phyloP scores from a whole-genome alignment of 2,329 filamentous ascomycete species.

The Diaporthe velutina region DNA sequence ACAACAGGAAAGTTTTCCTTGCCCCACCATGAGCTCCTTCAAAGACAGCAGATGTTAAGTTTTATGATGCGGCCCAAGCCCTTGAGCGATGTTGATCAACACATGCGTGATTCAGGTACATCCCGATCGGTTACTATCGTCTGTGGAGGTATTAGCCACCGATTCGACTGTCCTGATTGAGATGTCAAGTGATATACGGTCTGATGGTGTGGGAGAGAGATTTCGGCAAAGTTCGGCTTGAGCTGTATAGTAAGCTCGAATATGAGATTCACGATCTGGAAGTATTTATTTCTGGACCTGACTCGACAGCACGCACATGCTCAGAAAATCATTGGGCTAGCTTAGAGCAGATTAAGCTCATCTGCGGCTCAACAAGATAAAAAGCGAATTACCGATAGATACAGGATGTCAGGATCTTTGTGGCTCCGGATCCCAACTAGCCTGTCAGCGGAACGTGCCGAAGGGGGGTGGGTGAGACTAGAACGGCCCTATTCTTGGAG shows the following conservation, averaged over 20 bases:
- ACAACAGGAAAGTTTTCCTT: not conserved
- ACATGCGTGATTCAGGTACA: not conserved
- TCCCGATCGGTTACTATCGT: no score
- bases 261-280: not conserved
- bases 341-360: no score
- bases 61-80: not conserved
- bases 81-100: not conserved
- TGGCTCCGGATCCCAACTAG: not conserved
- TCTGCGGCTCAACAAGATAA: not conserved
- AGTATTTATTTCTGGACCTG: not conserved
- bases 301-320: conserved; percentile 1
- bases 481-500: not conserved
- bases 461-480: not conserved
- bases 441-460: not conserved
- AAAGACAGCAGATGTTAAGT: not conserved
- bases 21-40: not conserved
- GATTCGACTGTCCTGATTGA: not conserved
- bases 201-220: conserved; percentile 4
- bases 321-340: not conserved
- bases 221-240: conserved; percentile 21
- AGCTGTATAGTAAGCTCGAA: not conserved
- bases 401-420: not conserved
- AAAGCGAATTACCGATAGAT: not conserved
- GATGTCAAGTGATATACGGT: not conserved
- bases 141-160: not conserved